Evolutionary conservation across 208 protist genomes (phyloP).

Genomic region (Wallacemonas sp.): DNA sequence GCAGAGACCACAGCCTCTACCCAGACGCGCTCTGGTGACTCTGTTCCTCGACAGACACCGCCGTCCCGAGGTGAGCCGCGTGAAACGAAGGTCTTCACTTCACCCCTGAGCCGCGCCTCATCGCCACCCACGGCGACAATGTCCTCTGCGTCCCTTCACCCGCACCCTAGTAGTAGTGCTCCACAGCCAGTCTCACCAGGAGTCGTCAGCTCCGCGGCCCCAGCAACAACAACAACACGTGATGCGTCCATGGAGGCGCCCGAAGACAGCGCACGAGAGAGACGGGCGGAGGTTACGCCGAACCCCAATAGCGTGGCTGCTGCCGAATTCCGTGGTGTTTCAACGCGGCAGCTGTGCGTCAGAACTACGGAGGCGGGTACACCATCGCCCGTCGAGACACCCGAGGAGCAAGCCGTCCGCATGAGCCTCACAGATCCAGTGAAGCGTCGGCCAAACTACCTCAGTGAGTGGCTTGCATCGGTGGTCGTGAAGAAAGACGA

Average conservation of each 20-base stretch:
- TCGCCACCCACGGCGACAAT: not conserved
- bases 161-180: no score
- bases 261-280: no score
- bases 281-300: no score
- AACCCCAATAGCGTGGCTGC: no score
- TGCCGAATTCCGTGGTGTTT: no score
- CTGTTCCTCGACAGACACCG: no score
- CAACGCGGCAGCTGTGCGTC: no score
- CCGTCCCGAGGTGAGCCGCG: no score
- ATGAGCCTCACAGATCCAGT: not conserved
- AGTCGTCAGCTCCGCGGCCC: no score
- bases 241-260: no score
- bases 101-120: not conserved
- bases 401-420: not conserved
- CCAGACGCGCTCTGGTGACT: not conserved
- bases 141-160: not conserved
- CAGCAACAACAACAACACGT: no score
- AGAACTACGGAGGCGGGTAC: not conserved
- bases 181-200: no score
- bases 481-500: not conserved
- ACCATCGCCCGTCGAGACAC: not conserved
- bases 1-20: not conserved
- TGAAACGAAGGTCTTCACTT: not conserved
- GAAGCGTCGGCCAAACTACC: not conserved
- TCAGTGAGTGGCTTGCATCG: constrained; percentile 1